Conservation (phyloP, 257 asterid genomes). For the Solanum tarijense region DNA sequence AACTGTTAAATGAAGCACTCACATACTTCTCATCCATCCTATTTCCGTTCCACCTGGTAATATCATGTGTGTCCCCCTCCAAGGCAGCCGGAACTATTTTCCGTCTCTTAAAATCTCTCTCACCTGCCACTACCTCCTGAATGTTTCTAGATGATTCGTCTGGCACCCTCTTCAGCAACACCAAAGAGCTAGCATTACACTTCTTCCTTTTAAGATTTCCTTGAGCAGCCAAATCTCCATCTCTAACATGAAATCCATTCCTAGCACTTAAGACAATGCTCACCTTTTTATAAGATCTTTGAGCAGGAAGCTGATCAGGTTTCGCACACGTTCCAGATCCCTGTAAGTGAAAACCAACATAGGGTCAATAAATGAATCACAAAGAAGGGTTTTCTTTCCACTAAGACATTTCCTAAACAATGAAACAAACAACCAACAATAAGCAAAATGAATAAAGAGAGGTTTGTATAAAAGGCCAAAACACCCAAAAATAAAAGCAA, state of each 20-base stretch:
- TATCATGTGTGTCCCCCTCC: constrained; percentile 5
- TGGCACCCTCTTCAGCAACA: constrained; percentile 14
- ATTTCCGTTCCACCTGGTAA: constrained; percentile 1
- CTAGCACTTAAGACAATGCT: not conserved
- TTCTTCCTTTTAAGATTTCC: not conserved
- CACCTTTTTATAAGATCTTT: constrained; percentile 3
- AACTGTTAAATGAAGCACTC: not conserved
- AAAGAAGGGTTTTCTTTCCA: not conserved
- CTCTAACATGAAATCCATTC: not conserved
- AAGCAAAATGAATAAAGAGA: not conserved
- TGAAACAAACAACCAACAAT: not conserved
- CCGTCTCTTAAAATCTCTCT: constrained; percentile 2
- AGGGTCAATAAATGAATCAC: not conserved
- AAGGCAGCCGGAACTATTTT: constrained; percentile 5
- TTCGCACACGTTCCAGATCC: constrained; percentile 3
- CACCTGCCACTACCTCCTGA: constrained; percentile 1
- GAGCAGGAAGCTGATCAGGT: constrained; percentile 1
- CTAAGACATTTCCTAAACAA: not conserved
- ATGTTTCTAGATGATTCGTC: constrained; percentile 11
- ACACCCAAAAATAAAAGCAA: not conserved
- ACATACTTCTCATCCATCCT: not conserved
- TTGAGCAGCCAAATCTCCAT: not conserved
- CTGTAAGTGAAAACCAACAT: not conserved
- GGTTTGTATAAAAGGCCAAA: not conserved
- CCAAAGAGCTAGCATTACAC: constrained; percentile 2